Base-by-base conservation (phyloP, 257 asterid species). In the Phtheirospermum japonicum region DNA sequence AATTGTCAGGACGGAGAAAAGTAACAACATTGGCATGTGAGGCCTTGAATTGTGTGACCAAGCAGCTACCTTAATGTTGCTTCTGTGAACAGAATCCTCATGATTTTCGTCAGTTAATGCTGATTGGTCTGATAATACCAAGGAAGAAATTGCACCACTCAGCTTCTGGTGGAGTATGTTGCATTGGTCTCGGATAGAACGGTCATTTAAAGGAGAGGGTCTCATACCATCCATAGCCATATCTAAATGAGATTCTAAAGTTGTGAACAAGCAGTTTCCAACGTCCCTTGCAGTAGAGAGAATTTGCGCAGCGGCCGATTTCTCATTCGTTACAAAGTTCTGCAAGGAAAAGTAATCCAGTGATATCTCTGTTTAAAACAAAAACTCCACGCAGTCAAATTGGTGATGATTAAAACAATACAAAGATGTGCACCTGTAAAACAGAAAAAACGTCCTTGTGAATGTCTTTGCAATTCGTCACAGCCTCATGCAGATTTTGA, bases 51-150 rank as follows among this genome's bases (percentile, higher is more conserved):
- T 72, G 71, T 69, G 80, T 75, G 86, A 74, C 84, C 78, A 77
- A 75, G 84, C 86, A 83, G 90, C 94, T 88, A 92, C 99, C 97
- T 89, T 88, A 76, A 67, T 26, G 66, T 82, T 77, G 84, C 76
- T 64, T 80, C 75, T 34, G 76, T 17, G 7, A 53, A 30, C 56
- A 43, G 69, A 66, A 70, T 71, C 76, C 49, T 66, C 63, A 49
- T 59, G 53, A 53, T 42, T 42, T 12, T 23, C 28, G 52, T 69
- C 76, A 30, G 68, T 64, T 16, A 28, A n/a, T 17, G 57, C 59
- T 69, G 80, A 67, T 54, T 66, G 77, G 68, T 79, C 82, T 58
- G 77, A 57, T 51, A 79, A 61, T 48, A 73, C 79, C 72, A 83
- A 72, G 26, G 77, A 80, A 31, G 93, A 75, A 52, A 85, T 75